Evolutionary conservation across 495 filamentous ascomycete genomes (phyloP), one percentile per base, ranked within the genome.

Genomic region (Aspergillus coremiiformis): DNA sequence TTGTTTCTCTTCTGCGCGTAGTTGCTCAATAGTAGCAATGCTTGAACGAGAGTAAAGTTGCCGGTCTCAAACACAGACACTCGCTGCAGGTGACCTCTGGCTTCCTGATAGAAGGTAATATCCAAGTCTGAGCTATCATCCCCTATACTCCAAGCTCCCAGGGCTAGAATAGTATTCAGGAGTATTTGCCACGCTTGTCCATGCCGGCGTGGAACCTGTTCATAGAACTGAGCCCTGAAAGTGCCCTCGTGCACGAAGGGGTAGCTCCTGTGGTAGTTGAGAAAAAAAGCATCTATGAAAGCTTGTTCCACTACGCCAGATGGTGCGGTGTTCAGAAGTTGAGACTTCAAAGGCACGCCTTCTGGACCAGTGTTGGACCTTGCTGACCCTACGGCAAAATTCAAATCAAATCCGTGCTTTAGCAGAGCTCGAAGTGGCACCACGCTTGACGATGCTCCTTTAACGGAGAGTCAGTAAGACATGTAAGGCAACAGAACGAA

Each of bases 1-100:
- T 79, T 76, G 55, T 79, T 73, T 23, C 77, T 63, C 56, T 80
- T 81, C 58, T 81, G 78, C 2, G 72, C 68, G 58, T 78, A 78
- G 49, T 80, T 76, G 44, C 77, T 77, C 30, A 78, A 56, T 20
- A 81, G 63, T 19, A 78, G 56, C 42, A 81, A 56, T 17, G 74
- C 73, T 50, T 81, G 78, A 3, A 79, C 71, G 32, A 75, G 59
- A 14, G 77, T 75, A 15, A 80, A 50, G 26, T 78, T 78, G 29
- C 76, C 77, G 24, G 71, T 72, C 48, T 80, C 76, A 39, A 80
- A 74, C 7, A 75, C 70, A 17, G 61, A 75, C 27, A 70, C 65
- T 49, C 76, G 68, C 35, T 74, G 70, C 49, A 77, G 51, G 55
- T 66, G 68, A 30, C 64, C 55, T 60, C 73, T 62, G 37, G 71